Conservation (phyloP, 306 rosid species). For the Herpetospermum pedunculosum region DNA sequence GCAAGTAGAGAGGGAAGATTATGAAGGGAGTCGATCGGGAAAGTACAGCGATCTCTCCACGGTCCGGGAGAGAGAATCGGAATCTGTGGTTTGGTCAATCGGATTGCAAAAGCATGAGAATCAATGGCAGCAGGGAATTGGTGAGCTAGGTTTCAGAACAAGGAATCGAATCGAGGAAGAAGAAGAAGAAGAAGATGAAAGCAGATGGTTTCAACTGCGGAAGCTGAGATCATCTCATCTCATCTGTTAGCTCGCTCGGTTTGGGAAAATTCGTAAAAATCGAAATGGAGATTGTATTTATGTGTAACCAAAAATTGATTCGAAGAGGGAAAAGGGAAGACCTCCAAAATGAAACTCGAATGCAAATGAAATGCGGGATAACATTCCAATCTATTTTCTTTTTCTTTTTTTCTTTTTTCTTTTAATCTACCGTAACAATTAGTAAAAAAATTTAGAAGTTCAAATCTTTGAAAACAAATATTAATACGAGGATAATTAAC, state of each 20-base stretch:
- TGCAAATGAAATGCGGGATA: not conserved
- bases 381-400: too few relatives aligned
- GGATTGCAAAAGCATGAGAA: not conserved
- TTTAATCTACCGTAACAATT: too few relatives aligned
- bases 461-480: too few relatives aligned
- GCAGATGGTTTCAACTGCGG: not conserved
- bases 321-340: too few relatives aligned
- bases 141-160: not conserved
- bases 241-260: not conserved
- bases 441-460: too few relatives aligned
- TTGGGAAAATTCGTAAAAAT: not conserved
- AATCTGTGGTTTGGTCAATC: not conserved
- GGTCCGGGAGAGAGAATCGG: not conserved
- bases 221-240: conserved; percentile 1
- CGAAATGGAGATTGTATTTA: not conserved
- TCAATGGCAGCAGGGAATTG: not conserved
- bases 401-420: too few relatives aligned
- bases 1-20: conserved; percentile 6
- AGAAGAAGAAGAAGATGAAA: not conserved
- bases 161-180: not conserved
- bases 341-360: not conserved
- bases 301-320: not conserved
- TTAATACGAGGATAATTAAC: too few relatives aligned
- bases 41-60: not conserved
- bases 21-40: not conserved